Percentiles rank a stretch among this genome's conserved stretches.
These are phyloP conservation scores for Copromyces sp. DNA, from an alignment of 495 filamentous ascomycete species.

Conservation along the genomic window DNA sequence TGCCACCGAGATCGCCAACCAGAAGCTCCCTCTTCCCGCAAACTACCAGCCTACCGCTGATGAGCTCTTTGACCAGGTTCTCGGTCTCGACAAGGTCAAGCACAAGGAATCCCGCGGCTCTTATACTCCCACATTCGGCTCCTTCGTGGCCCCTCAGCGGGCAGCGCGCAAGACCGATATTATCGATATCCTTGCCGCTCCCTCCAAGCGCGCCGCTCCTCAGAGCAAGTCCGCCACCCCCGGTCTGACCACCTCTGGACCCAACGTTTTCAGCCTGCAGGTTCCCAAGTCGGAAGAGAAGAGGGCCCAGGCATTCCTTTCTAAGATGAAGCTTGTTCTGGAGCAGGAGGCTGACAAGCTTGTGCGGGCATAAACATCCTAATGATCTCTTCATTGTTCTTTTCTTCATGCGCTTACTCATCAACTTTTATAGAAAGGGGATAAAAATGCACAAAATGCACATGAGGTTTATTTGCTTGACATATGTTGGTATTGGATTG, in stretches of 20 bases:
- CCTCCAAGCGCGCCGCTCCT: slow-evolving; percentile 22
- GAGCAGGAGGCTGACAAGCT: slow-evolving; percentile 75
- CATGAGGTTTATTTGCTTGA: background rate
- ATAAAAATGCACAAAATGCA: background rate
- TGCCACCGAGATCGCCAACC: slow-evolving; percentile 76
- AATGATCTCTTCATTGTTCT: background rate
- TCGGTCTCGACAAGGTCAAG: slow-evolving; percentile 51
- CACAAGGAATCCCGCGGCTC: slow-evolving; percentile 39
- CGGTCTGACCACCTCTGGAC: slow-evolving; percentile 35
- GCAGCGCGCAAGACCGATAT: slow-evolving; percentile 56
- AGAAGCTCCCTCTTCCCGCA: slow-evolving; percentile 60
- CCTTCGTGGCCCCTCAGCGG: slow-evolving; percentile 38
- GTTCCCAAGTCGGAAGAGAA: slow-evolving; percentile 70
- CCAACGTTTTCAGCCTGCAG: slow-evolving; percentile 69
- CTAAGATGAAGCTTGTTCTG: slow-evolving; percentile 69
- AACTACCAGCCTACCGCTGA: slow-evolving; percentile 53
- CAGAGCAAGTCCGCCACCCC: slow-evolving; percentile 19
- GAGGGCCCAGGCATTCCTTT: slow-evolving; percentile 69
- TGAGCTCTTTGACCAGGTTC: slow-evolving; percentile 80
- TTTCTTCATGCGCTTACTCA: background rate
- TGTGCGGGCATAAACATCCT: slow-evolving; percentile 28
- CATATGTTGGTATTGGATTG: background rate
- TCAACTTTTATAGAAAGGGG: background rate
- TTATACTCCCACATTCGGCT: slow-evolving; percentile 45
- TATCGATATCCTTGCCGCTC: slow-evolving; percentile 63